Base-by-base conservation (phyloP, 495 filamentous ascomycete genomes). In the Penicillium chermesinum region DNA sequence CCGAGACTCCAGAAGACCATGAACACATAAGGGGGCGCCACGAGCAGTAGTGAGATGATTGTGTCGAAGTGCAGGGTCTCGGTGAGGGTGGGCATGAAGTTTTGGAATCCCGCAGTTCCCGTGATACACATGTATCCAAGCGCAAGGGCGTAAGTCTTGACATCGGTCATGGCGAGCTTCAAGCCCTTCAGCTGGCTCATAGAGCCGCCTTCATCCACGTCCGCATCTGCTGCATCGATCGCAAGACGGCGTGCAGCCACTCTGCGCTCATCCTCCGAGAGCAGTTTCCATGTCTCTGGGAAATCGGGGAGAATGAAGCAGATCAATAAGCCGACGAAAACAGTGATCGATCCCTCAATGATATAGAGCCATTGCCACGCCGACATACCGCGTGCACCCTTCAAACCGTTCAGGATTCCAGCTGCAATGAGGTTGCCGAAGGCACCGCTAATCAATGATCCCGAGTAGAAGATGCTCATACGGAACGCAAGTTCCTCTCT, bases 401-500 rank as follows among this genome's bases (percentile, higher is more conserved):
- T 61, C 13, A 80, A 49, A 1, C 71, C 72, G 7, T 57, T 49
- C 15, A 76, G 53, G 22, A 79, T 74, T 20, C 80, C 74, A n/a
- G 75, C 70, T 3, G 80, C 78, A 16, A 87, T 72, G 16, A 86
- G 63, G 9, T 81, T 81, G 7, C 81, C 81, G 60, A 86, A 86
- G 2, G 82, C 83, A 13, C 82, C 82, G 50, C 69, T 74, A 9
- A 85, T 60, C 13, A 83, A 69, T 4, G 83, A 82, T 14, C 79
- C 81, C 40, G 79, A 83, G 64, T 85, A 85, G 63, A 86, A 86
- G 40, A 84, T 73, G 50, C 75, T 77, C 62, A 78, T 84, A 19
- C 80, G 74, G 21, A 80, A 63, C 10, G 71, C 74, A 30, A 83
- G 53, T 58, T 84, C 80, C 43, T 72, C 70, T 48, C 70, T 72